Conservation (phyloP, 2,329 filamentous ascomycete genomes). For the Neonectria ditissima region DNA sequence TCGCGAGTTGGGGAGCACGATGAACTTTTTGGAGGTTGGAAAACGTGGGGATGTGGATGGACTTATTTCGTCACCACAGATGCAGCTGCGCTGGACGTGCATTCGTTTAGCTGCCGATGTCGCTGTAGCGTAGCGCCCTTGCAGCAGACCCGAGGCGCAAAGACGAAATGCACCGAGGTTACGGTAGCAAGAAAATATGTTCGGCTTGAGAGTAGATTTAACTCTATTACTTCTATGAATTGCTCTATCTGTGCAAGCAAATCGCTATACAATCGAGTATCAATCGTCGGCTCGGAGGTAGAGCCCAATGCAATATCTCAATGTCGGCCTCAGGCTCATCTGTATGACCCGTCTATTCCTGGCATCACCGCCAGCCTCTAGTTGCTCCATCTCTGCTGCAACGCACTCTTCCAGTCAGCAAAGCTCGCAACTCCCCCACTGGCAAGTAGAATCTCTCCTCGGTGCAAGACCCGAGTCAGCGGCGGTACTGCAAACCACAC, state of each 20-base stretch:
- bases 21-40: conserved; percentile 1
- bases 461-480: conserved; percentile 49
- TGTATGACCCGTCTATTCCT: neutral
- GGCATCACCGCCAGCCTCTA: neutral
- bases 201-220: neutral
- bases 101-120: conserved; percentile 37
- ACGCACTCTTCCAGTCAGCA: conserved; percentile 51
- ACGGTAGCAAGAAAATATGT: neutral
- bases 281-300: neutral
- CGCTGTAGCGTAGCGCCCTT: conserved; percentile 30
- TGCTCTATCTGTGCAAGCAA: neutral
- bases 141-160: neutral
- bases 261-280: neutral
- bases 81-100: conserved; percentile 5
- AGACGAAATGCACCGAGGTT: neutral
- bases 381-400: conserved; percentile 49
- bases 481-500: conserved; percentile 55
- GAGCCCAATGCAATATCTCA: neutral
- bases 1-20: neutral
- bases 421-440: conserved; percentile 49
- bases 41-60: conserved; percentile 13
- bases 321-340: neutral
- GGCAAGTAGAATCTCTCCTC: conserved; percentile 53
- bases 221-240: neutral
- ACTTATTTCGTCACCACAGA: conserved; percentile 42